phyloP scores from a whole-genome alignment of 495 filamentous ascomycete species.

The Tuber magnatum region DNA sequence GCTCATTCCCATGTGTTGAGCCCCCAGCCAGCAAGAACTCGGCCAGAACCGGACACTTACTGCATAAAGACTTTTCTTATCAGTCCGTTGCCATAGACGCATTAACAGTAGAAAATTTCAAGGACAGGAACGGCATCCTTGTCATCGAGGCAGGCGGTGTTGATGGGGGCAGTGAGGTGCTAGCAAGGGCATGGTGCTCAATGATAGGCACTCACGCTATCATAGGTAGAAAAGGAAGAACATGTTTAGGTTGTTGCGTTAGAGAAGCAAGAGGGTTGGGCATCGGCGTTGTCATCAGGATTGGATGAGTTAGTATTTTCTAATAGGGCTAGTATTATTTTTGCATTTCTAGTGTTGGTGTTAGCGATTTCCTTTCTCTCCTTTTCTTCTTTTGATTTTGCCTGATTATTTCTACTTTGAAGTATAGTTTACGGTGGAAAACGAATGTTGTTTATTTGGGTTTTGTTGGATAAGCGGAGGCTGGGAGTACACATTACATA shows the following conservation, averaged over 20 bases:
- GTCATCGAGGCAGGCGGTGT: conserved; percentile 25
- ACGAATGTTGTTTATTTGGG: neutral
- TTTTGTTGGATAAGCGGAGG: neutral
- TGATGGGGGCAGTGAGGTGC: conserved; percentile 39
- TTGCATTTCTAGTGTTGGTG: neutral
- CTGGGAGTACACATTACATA: neutral
- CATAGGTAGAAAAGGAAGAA: conserved; percentile 56
- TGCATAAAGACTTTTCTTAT: conserved; percentile 32
- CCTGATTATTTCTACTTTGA: neutral
- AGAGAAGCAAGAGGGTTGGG: conserved; percentile 62
- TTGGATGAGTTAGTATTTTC: conserved; percentile 10
- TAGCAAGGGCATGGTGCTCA: conserved; percentile 63
- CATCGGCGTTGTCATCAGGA: conserved; percentile 54
- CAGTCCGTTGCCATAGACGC: conserved; percentile 15
- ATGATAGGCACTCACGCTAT: conserved; percentile 62
- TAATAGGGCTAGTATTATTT: neutral
- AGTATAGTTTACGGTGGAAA: neutral
- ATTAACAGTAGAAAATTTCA: conserved; percentile 10
- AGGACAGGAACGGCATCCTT: conserved; percentile 10
- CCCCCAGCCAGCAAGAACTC: conserved; percentile 14
- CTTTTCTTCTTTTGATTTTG: neutral
- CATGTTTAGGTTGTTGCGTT: conserved; percentile 61
- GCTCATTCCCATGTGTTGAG: conserved; percentile 30
- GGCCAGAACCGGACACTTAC: conserved; percentile 12
- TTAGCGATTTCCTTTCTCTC: neutral